Conservation (phyloP, 441 rosid genomes). For the Erodium texanum region DNA sequence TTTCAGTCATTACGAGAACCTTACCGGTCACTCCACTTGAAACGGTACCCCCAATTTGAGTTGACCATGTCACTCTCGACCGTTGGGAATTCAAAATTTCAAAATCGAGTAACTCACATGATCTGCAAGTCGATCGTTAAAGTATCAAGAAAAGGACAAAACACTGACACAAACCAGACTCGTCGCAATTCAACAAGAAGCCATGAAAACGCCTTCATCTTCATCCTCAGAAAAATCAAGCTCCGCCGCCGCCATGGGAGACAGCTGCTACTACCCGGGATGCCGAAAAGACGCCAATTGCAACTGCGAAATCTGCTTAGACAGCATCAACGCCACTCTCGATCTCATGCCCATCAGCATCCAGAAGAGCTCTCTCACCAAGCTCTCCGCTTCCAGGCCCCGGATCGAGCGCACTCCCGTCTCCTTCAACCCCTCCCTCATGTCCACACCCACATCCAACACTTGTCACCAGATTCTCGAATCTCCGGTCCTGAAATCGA, state of each 20-base stretch:
- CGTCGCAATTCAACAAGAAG: neutral
- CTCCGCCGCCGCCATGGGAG: constrained; percentile 28
- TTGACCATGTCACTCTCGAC: neutral
- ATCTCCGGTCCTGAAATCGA: constrained; percentile 38
- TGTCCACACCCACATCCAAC: constrained; percentile 54
- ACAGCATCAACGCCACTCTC: constrained; percentile 76
- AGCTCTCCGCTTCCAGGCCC: constrained; percentile 34
- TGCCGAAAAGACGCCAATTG: constrained; percentile 86
- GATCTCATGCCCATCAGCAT: constrained; percentile 68
- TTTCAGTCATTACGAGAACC: neutral
- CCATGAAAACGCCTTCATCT: neutral
- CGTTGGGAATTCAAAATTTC: constrained; percentile 4
- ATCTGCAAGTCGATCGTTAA: neutral
- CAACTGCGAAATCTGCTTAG: constrained; percentile 66
- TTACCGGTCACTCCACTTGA: neutral
- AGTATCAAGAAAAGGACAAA: neutral
- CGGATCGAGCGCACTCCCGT: constrained; percentile 33
- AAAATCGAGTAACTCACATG: neutral
- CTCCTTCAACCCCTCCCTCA: constrained; percentile 34
- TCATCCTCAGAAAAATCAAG: constrained; percentile 43
- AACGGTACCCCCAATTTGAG: neutral
- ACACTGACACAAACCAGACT: neutral
- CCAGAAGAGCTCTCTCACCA: constrained; percentile 60
- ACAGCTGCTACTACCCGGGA: constrained; percentile 73
- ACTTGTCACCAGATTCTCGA: constrained; percentile 19